Evolutionary conservation across 2,329 filamentous ascomycete genomes (phyloP), one percentile per base, ranked within the genome.

Genomic region (Lecanicillium sp.): DNA sequence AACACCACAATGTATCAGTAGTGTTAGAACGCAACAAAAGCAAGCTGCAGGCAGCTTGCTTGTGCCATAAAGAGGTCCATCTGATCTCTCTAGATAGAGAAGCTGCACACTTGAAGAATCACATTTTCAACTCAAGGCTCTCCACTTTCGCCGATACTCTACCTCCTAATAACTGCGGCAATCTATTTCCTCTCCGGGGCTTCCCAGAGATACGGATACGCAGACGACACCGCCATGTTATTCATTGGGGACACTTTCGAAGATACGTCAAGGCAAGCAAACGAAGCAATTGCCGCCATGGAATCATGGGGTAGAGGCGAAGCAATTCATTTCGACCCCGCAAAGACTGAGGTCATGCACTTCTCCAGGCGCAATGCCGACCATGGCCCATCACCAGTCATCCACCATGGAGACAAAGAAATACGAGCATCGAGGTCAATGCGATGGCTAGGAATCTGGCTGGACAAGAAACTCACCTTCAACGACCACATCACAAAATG

Each of bases 221-320:
- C 43, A 5, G 43, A 51, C 25, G 41, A 52, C 33, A 42, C 37
- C n/a, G 43, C 33, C 14, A 47, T 48, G 14, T 44, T 50, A 20
- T 43, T 35, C 29, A 33, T 41, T 3, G 41, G 44, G 16, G 17
- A 44, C 9, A 44, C 40, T 1, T 37, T 47, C 7, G 35, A 45
- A 16, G 36, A 45, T 27, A 49, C 39, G 6, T 32, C 42, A 9
- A 14, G 19, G 18, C 29, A 22, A 16, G 42, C 45, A 28, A 33
- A 44, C 9, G 31, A 29, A 14, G 29, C 38, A 15, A 30, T 46
- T 5, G 20, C 38, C 15, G 39, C 44, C 17, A 39, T 47, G 25
- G 28, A 37, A 20, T 32, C 29, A 8, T 38, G 7, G 29, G 36
- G 29, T 16, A 38, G 29, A 33, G 36, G 36, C 16, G 29, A 38